Conservation (phyloP, 805 yeast species). For the Myxozyma lipomycoides region DNA sequence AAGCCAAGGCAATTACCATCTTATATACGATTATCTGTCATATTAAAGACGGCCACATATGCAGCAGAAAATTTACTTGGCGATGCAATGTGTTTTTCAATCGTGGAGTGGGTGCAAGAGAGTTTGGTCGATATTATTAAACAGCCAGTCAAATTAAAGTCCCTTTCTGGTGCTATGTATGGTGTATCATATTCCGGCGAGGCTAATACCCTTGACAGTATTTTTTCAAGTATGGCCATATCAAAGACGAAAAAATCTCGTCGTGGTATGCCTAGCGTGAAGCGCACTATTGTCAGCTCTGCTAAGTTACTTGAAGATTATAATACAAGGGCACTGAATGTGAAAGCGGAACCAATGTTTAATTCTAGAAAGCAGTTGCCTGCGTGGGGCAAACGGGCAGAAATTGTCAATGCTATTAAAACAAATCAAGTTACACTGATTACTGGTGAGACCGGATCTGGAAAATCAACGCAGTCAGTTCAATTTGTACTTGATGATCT, state of each 20-base stretch:
- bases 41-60: slow-evolving; percentile 33
- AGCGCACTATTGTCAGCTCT: slow-evolving; percentile 18
- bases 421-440: slow-evolving; percentile 64
- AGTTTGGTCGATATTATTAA: slow-evolving; percentile 55
- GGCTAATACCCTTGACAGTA: slow-evolving; percentile 26
- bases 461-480: slow-evolving; percentile 91
- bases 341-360: slow-evolving; percentile 43
- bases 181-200: slow-evolving; percentile 32
- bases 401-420: slow-evolving; percentile 54
- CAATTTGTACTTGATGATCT: slow-evolving; percentile 79
- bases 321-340: slow-evolving; percentile 34
- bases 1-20: slow-evolving; percentile 46
- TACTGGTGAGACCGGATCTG: slow-evolving; percentile 98
- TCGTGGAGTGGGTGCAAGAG: slow-evolving; percentile 76
- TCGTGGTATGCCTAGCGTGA: slow-evolving; percentile 1
- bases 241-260: slow-evolving; percentile 1
- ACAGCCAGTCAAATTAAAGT: slow-evolving; percentile 69
- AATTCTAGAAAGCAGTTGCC: slow-evolving; percentile 59
- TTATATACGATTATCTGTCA: slow-evolving; percentile 38
- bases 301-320: slow-evolving; percentile 40
- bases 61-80: slow-evolving; percentile 49
- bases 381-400: slow-evolving; percentile 69
- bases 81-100: slow-evolving; percentile 60
- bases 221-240: slow-evolving; percentile 16
- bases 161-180: slow-evolving; percentile 30